Conservation (phyloP, 371 early-diverging fungal species). For the Apophysomyces ossiformis region DNA sequence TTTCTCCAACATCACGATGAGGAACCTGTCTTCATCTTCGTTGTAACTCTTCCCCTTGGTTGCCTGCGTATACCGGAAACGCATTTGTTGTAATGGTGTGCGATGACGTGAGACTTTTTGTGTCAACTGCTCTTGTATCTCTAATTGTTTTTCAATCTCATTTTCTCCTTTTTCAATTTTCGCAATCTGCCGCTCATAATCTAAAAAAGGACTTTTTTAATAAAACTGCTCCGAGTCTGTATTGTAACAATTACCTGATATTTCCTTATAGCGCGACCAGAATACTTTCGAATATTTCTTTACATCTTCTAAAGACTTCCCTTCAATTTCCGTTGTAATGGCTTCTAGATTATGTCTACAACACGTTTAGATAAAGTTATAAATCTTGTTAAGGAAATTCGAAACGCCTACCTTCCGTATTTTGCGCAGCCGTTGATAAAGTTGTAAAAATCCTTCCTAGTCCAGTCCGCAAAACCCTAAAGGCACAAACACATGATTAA, state of each 20-base stretch:
- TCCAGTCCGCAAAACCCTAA: slow-evolving; percentile 94
- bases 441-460: slow-evolving; percentile 88
- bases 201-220: slow-evolving; percentile 30
- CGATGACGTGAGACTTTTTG: slow-evolving; percentile 74
- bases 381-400: background rate
- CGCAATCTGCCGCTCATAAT: slow-evolving; percentile 82
- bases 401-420: slow-evolving; percentile 71
- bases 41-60: slow-evolving; percentile 90
- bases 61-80: slow-evolving; percentile 79
- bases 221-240: background rate
- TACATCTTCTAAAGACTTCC: slow-evolving; percentile 89
- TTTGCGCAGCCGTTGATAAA: slow-evolving; percentile 92
- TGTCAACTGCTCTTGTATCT: slow-evolving; percentile 80
- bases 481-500: background rate
- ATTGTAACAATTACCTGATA: slow-evolving; percentile 51
- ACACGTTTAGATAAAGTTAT: background rate
- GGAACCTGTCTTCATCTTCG: slow-evolving; percentile 96
- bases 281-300: slow-evolving; percentile 84
- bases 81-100: slow-evolving; percentile 85
- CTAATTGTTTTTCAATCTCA: slow-evolving; percentile 77
- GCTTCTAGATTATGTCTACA: slow-evolving; percentile 65
- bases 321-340: slow-evolving; percentile 87
- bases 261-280: slow-evolving; percentile 85
- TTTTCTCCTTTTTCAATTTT: slow-evolving; percentile 91
- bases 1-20: slow-evolving; percentile 87